phyloP scores from a whole-genome alignment of 306 rosid species.

The Betula pendula region DNA sequence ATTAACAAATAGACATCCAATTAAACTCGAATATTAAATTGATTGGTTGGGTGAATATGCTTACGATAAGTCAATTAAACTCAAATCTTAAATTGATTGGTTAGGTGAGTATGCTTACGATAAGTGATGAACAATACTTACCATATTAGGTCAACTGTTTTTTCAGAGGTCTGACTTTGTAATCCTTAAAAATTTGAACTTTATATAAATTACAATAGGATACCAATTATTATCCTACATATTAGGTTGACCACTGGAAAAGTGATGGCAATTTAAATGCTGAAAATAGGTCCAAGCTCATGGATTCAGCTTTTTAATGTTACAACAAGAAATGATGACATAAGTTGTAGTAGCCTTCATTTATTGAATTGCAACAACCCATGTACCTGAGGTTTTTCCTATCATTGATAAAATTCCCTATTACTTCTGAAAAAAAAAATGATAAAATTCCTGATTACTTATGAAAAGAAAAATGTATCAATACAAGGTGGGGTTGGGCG shows the following conservation, averaged over 20 bases:
- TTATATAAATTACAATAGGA: not conserved
- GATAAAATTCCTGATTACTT: too few species aligned
- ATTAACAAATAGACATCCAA: not conserved
- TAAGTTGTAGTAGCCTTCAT: not conserved
- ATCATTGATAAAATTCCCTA: not conserved
- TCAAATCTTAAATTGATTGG: not conserved
- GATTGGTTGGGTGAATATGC: not conserved
- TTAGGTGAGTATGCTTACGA: not conserved
- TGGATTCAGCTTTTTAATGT: not conserved
- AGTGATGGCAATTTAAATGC: not conserved
- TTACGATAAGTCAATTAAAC: too few species aligned
- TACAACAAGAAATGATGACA: not conserved
- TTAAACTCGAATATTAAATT: not conserved
- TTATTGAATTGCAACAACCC: not conserved
- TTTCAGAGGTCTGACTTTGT: not conserved
- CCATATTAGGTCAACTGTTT: not conserved
- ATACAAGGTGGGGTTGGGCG: not conserved
- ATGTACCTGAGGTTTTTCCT: too few species aligned
- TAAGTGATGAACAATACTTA: not conserved
- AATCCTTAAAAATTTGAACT: not conserved
- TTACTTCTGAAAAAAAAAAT: too few species aligned
- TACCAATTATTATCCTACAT: not conserved
- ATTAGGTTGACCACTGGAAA: not conserved
- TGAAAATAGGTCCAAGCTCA: not conserved
- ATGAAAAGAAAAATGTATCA: too few species aligned